Percentiles rank a stretch among this genome's conserved stretches.
Evolutionary conservation across 176 grass and related monocot genomes (phyloP).

Genomic region (Calamus simplicifolius): DNA sequence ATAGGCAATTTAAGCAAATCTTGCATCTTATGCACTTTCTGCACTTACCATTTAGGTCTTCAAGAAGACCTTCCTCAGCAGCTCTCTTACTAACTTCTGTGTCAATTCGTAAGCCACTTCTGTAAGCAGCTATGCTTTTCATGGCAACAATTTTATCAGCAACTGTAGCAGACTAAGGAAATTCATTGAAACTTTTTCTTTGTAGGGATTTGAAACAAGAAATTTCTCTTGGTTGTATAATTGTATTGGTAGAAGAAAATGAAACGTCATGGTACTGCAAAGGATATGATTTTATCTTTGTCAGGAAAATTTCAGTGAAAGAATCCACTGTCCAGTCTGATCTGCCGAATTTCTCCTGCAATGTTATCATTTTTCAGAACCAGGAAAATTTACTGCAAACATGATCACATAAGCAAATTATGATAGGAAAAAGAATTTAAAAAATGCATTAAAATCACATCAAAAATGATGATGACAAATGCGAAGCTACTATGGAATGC

Average conservation of each 20-base stretch:
- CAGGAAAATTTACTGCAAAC: background rate
- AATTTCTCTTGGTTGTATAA: too few relatives aligned
- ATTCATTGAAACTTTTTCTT: background rate
- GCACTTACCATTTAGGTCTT: conserved; percentile 57
- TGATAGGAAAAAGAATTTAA: too few relatives aligned
- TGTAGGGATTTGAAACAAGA: too few relatives aligned
- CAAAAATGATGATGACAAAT: too few relatives aligned
- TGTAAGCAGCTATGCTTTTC: conserved; percentile 94
- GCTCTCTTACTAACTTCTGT: conserved; percentile 53
- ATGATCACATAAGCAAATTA: too few relatives aligned
- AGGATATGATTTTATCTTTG: conserved; percentile 97
- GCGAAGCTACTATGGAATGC: too few relatives aligned
- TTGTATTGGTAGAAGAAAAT: background rate
- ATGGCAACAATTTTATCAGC: conserved; percentile 59
- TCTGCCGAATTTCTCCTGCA: conserved; percentile 55
- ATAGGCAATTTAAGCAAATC: background rate
- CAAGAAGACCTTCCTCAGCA: conserved; percentile 74
- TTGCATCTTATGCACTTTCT: background rate
- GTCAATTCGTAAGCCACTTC: conserved; percentile 84
- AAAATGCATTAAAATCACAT: too few relatives aligned
- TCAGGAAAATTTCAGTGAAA: conserved; percentile 57
- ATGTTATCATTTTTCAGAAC: background rate
- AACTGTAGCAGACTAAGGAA: conserved; percentile 63
- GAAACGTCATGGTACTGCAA: conserved; percentile 9
- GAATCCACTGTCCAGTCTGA: conserved; percentile 75